Conservation (phyloP, 768 basidiomycete species). For the Galerina marginata region DNA sequence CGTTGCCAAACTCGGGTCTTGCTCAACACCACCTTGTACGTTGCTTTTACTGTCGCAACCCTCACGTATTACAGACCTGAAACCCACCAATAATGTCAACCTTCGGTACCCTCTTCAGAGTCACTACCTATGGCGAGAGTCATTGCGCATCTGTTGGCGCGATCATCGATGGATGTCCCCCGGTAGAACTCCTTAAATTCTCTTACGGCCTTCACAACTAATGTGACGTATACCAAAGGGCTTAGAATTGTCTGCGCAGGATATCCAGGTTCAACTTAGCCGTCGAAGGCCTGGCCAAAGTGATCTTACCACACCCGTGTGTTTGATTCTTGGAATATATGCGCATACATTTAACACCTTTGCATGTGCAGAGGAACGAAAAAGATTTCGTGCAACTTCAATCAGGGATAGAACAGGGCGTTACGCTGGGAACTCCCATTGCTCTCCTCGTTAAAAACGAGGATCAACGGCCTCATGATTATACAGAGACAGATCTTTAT, state of each 20-base stretch:
- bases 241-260: slow-evolving; percentile 74
- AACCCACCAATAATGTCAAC: slow-evolving; percentile 67
- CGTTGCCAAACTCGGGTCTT: no score
- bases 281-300: slow-evolving; percentile 95
- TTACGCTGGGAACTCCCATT: slow-evolving; percentile 97
- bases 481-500: slow-evolving; percentile 97
- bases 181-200: slow-evolving; percentile 55
- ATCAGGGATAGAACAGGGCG: slow-evolving; percentile 91
- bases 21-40: background rate
- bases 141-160: slow-evolving; percentile 97
- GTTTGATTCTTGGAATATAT: slow-evolving; percentile 33
- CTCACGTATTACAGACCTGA: background rate
- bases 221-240: slow-evolving; percentile 57
- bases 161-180: slow-evolving; percentile 97
- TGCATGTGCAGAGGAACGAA: slow-evolving; percentile 76
- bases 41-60: background rate
- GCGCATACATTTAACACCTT: slow-evolving; percentile 1
- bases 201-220: slow-evolving; percentile 8
- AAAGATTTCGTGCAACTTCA: slow-evolving; percentile 94
- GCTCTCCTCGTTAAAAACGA: slow-evolving; percentile 97
- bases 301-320: slow-evolving; percentile 92
- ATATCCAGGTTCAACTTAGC: slow-evolving; percentile 91
- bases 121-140: slow-evolving; percentile 97
- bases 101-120: slow-evolving; percentile 89
- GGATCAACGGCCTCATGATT: slow-evolving; percentile 98